Evolutionary conservation across 1,284 basidiomycete species (phyloP), one percentile per base, ranked within the genome.

Genomic region (Afroboletus lepidellus): DNA sequence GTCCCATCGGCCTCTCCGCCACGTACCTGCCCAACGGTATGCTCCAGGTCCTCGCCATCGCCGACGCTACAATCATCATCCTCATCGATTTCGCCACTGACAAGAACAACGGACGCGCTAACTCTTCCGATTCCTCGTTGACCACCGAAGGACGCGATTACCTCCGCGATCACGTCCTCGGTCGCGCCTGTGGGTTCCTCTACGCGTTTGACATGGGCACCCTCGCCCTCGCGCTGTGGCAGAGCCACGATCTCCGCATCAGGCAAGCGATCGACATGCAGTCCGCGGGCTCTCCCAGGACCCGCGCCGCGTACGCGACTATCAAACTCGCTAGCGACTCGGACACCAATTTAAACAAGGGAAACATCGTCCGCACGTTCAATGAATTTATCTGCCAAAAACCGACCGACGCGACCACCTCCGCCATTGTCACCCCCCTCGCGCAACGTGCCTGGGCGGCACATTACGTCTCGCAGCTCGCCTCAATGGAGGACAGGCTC

Each of bases 361-460:
- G 67, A 2, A 84, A 83, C 50, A 65, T 85, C 46, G 57, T 42
- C 0, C 57, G 47, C 5, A 63, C 67, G 0, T 85, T 85, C 59
- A 54, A 66, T 1, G 61, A 72, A 13, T 65, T 69, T 0, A 54
- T 69, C 3, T 79, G 75, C 44, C 36, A 60, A 56, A 72, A 16
- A 27, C 20, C 51, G 0, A 15, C 37, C 1, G 52, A 58, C 1
- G 39, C 52, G 15, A 15, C 39, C 18, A 20, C 13, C 12, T 8
- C 29, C 3, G 23, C 42, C 6, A 42, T 45, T 8, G 62, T 57
- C 3, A 63, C 61, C 3, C 67, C 64, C 11, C 70, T 81, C 9
- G 74, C 72, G 16, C 74, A 71, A 48, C 72, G 80, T 1, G 81
- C 83, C 1, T 85, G 83, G 83, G 63, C 77, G 5, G 75, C 80